phyloP scores from a whole-genome alignment of 306 rosid species.

The Rosa chinensis region DNA sequence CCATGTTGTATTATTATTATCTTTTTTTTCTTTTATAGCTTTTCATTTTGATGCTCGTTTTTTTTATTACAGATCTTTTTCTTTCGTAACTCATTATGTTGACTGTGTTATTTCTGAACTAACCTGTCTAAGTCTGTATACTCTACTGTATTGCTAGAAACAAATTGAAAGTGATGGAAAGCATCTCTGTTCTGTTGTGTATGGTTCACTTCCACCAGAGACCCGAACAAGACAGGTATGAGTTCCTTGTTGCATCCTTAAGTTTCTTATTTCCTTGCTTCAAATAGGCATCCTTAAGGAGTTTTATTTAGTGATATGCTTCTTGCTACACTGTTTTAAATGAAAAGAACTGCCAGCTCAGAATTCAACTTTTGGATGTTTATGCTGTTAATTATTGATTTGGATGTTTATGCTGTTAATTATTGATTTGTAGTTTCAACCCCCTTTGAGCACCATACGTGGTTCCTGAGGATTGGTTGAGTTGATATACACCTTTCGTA shows the following conservation, averaged over 20 bases:
- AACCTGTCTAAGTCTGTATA: constrained; percentile 17
- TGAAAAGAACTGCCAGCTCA: constrained; percentile 2
- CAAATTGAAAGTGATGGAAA: constrained; percentile 57
- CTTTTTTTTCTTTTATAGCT: not conserved
- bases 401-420: constrained; percentile 12
- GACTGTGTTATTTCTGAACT: constrained; percentile 3
- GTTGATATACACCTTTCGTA: constrained; percentile 48
- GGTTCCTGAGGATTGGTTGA: constrained; percentile 31
- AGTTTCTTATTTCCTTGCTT: constrained; percentile 20
- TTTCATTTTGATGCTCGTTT: not conserved
- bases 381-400: constrained; percentile 18
- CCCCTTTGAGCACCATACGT: constrained; percentile 13
- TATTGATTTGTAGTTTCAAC: constrained; percentile 21
- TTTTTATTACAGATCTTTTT: not conserved
- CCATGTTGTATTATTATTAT: no score
- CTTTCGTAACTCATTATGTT: not conserved
- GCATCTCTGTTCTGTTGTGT: constrained; percentile 93
- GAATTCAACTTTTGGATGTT: constrained; percentile 5
- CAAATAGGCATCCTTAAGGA: constrained; percentile 11
- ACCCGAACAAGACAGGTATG: constrained; percentile 96
- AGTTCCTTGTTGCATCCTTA: constrained; percentile 27
- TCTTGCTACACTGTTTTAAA: constrained; percentile 19
- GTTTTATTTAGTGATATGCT: constrained; percentile 6
- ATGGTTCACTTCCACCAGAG: constrained; percentile 95
- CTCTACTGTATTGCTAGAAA: constrained; percentile 48